Base-by-base conservation (phyloP, 176 grass and related monocot genomes). In the Zoysia pacifica region DNA sequence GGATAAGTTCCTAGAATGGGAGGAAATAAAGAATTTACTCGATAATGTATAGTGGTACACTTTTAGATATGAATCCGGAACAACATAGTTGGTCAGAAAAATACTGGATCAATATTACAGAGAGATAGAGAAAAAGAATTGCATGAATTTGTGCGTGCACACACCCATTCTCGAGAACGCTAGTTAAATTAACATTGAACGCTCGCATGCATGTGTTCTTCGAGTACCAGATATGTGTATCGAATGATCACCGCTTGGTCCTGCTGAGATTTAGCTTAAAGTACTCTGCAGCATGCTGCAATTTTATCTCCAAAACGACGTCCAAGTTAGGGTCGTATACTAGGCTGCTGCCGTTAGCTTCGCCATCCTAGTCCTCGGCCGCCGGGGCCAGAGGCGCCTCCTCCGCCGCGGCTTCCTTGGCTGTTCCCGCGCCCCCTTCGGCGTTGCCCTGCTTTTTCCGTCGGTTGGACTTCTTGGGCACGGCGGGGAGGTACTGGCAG, bases 391-490 rank as follows among this genome's bases (percentile, higher is more conserved):
- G 64, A 2, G 81, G 56, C 16, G 65, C 76, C 68, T 83, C 90
- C 64, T 91, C 86, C 28, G 59, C 39, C 7, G 75, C 65, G 56
- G 82, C 67, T 1, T 51, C 78, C 37, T 85, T 87, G 63, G 84
- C 39, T 2, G 28, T 28, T 9, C 37, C 78, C 28, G 28, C 28
- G 28, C 28, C 28, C 28, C 28, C 28, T 28, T 28, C 28, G 28
- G 28, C 28, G 28, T 28, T 28, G 28, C 28, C 28, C 28, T 28
- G 28, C 28, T 69, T 85, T 84, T 84, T 90, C 78, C 85, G 72
- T 43, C 91, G 88, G 65, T 69, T 91, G 37, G 91, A 85, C 65
- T 97, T 89, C 86, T 97, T 97, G 37, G 95, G 95, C n/a, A 94
- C 81, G 4, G 85, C 83, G 43, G 95, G 94, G 50, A 87, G 77